phyloP scores from a whole-genome alignment of 805 yeast species.

The Yamadazyma ubonensis region DNA sequence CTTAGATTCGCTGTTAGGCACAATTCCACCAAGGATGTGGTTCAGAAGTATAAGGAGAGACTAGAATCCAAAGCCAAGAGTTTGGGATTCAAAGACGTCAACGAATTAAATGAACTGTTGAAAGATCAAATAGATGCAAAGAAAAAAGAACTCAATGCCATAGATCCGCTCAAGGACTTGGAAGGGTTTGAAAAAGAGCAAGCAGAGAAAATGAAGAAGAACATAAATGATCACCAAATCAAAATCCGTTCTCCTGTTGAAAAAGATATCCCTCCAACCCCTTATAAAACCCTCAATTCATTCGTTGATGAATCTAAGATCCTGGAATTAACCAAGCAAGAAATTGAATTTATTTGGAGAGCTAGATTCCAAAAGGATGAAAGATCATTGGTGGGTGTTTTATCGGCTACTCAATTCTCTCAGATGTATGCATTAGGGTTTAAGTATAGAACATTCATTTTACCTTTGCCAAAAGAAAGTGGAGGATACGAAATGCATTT shows the following conservation, averaged over 20 bases:
- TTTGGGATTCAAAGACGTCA: slow-evolving; percentile 42
- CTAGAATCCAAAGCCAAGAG: slow-evolving; percentile 35
- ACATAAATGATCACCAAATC: slow-evolving; percentile 24
- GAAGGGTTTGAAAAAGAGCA: slow-evolving; percentile 51
- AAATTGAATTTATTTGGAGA: slow-evolving; percentile 83
- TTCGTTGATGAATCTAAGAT: slow-evolving; percentile 71
- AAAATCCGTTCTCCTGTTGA: slow-evolving; percentile 37
- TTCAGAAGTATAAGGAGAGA: slow-evolving; percentile 28
- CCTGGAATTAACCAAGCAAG: slow-evolving; percentile 51
- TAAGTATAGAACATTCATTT: slow-evolving; percentile 76
- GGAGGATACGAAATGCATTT: slow-evolving; percentile 78
- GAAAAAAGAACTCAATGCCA: slow-evolving; percentile 54
- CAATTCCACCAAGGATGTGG: slow-evolving; percentile 8
- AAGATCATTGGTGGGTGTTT: slow-evolving; percentile 61
- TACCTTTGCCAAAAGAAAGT: slow-evolving; percentile 74
- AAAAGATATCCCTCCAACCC: slow-evolving; percentile 37
- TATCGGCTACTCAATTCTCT: slow-evolving; percentile 59
- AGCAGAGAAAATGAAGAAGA: slow-evolving; percentile 25
- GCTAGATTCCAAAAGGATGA: slow-evolving; percentile 71
- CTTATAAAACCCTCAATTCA: slow-evolving; percentile 71
- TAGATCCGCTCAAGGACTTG: slow-evolving; percentile 72
- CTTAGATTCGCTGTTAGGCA: too few species aligned
- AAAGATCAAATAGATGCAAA: slow-evolving; percentile 58
- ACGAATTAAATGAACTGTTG: slow-evolving; percentile 60
- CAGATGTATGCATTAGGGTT: slow-evolving; percentile 64